phyloP scores from a whole-genome alignment of 2,329 filamentous ascomycete species.

The Aspergillus fumigatiaffinis region DNA sequence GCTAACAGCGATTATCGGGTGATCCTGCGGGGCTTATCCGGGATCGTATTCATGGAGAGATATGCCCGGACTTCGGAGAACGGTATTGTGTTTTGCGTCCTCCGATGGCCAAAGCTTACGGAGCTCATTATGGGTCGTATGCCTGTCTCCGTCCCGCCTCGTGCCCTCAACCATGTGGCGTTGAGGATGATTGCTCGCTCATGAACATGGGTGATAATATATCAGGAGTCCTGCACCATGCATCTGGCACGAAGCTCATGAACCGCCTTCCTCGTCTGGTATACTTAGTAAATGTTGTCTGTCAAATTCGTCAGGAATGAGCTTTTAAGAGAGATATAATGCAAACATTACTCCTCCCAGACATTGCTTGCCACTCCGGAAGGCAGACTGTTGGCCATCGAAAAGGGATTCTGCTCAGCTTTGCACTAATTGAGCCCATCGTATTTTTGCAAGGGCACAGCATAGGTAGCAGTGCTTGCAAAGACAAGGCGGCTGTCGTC shows the following conservation, averaged over 20 bases:
- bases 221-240: not conserved
- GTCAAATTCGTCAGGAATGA: not conserved
- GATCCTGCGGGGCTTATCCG: not conserved
- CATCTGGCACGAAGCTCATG: not conserved
- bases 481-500: constrained; percentile 72
- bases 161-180: too few relatives aligned
- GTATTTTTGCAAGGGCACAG: constrained; percentile 48
- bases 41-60: not conserved
- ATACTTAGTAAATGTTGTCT: not conserved
- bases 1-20: not conserved
- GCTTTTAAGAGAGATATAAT: not conserved
- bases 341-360: not conserved
- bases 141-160: not conserved
- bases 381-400: constrained; percentile 40
- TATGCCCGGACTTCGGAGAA: not conserved
- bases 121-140: not conserved
- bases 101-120: not conserved
- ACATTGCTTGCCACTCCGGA: not conserved
- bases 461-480: constrained; percentile 45
- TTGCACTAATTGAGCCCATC: constrained; percentile 46
- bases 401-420: constrained; percentile 45
- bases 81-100: not conserved
- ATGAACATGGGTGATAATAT: not conserved
- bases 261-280: not conserved
- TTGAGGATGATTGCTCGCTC: not conserved